A percentile compares a stretch with the other conserved stretches of the same genome.
These are phyloP conservation scores for Corrigiola litoralis DNA, from an alignment of 179 eudicot species.

Conservation along the genomic window DNA sequence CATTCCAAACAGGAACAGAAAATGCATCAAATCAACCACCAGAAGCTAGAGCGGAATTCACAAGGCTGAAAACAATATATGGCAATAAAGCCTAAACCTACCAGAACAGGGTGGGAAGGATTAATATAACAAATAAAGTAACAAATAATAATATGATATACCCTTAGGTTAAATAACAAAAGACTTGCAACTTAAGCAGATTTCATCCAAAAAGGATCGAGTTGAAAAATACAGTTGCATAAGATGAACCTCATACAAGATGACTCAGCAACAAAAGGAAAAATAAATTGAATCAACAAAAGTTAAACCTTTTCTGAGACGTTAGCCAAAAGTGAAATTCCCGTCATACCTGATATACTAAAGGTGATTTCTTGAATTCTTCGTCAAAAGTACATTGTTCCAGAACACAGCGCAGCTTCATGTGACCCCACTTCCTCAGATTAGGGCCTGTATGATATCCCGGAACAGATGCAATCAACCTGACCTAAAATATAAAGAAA, in stretches of 20 bases:
- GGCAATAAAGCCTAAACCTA: background rate
- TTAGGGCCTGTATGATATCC: slow-evolving; percentile 83
- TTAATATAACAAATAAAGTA: too few species aligned
- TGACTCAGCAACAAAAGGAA: too few species aligned
- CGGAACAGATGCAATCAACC: slow-evolving; percentile 93
- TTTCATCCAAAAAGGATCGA: too few species aligned
- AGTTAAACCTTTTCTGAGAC: background rate
- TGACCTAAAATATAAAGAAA: slow-evolving; percentile 46
- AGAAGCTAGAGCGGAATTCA: slow-evolving; percentile 2
- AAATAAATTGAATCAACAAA: background rate
- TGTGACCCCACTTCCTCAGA: slow-evolving; percentile 94
- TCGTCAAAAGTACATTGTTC: slow-evolving; percentile 68
- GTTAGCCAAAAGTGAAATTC: background rate
- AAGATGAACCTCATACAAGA: too few species aligned
- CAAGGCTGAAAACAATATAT: too few species aligned
- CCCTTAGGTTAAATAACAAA: too few species aligned
- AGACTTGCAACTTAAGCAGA: too few species aligned
- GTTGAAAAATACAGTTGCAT: too few species aligned
- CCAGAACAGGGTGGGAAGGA: background rate
- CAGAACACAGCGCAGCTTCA: slow-evolving; percentile 79
- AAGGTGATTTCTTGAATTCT: slow-evolving; percentile 72
- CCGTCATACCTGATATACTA: slow-evolving; percentile 74
- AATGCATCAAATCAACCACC: background rate
- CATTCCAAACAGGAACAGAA: background rate
- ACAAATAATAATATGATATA: too few species aligned